Conservation (phyloP, 2,329 filamentous ascomycete genomes). For the Phaeomoniella chlamydospora region DNA sequence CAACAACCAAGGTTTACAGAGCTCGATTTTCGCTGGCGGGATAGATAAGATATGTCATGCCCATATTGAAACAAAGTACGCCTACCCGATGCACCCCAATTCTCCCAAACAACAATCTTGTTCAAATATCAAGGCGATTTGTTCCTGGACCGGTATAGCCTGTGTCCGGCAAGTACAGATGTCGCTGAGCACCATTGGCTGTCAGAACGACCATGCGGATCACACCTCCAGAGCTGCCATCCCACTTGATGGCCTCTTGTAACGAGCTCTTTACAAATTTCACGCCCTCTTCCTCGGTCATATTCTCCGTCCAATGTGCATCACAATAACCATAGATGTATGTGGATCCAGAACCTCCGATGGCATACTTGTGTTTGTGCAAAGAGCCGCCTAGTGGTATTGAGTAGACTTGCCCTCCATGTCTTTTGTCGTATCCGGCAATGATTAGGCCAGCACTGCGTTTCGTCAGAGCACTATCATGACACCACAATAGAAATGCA, state of each 20-base stretch:
- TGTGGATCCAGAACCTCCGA: conserved; percentile 90
- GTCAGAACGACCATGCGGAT: conserved; percentile 97
- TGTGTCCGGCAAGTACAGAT: conserved; percentile 89
- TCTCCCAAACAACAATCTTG: too few species aligned
- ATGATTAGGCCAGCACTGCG: conserved; percentile 88
- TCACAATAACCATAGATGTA: conserved; percentile 99
- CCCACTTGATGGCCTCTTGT: conserved; percentile 96
- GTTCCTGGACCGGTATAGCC: conserved; percentile 64
- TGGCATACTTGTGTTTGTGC: conserved; percentile 93
- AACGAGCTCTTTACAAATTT: conserved; percentile 85
- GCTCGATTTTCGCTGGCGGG: too few species aligned
- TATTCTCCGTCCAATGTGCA: conserved; percentile 84
- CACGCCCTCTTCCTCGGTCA: conserved; percentile 85
- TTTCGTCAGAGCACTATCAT: neutral
- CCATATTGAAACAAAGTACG: neutral
- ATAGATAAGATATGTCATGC: too few species aligned
- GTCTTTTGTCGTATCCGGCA: conserved; percentile 89
- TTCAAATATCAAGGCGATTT: conserved; percentile 20
- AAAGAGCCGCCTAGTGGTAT: conserved; percentile 92
- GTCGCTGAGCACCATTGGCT: conserved; percentile 73
- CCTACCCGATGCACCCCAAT: too few species aligned
- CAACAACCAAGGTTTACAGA: too few species aligned
- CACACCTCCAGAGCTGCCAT: conserved; percentile 94
- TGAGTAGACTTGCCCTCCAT: conserved; percentile 94
- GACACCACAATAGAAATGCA: conserved; percentile 17